These are phyloP conservation scores for Petasospora fabianii DNA, from an alignment of 1,139 yeast species.

Conservation along the genomic window DNA sequence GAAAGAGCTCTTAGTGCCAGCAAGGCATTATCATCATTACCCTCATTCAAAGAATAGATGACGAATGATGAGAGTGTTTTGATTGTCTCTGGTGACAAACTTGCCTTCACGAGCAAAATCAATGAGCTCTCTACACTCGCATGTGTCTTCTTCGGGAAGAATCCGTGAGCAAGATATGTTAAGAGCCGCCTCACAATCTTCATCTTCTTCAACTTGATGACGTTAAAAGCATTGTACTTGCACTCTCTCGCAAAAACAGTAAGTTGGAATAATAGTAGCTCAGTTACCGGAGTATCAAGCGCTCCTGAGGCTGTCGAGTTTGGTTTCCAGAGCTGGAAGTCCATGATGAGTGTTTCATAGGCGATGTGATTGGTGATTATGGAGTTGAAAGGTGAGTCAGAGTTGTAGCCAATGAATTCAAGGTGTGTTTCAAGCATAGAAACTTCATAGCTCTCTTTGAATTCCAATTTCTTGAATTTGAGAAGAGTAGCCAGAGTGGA, in stretches of 20 bases:
- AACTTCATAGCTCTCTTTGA: slow-evolving; percentile 24
- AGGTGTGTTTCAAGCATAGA: slow-evolving; percentile 39
- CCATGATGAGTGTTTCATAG: slow-evolving; percentile 42
- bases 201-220: slow-evolving; percentile 48
- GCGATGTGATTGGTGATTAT: slow-evolving; percentile 43
- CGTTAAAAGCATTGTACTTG: slow-evolving; percentile 46
- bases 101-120: slow-evolving; percentile 34
- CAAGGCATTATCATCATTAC: slow-evolving; percentile 20
- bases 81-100: slow-evolving; percentile 38
- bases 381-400: slow-evolving; percentile 38
- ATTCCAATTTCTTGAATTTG: slow-evolving; percentile 32
- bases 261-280: slow-evolving; percentile 53
- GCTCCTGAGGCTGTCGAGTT: slow-evolving; percentile 9
- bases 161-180: slow-evolving; percentile 44
- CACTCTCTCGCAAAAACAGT: slow-evolving; percentile 51
- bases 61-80: slow-evolving; percentile 40
- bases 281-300: slow-evolving; percentile 40
- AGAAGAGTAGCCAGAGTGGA: slow-evolving; percentile 39
- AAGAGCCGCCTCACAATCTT: slow-evolving; percentile 50
- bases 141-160: slow-evolving; percentile 34
- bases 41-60: slow-evolving; percentile 35
- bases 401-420: slow-evolving; percentile 44
- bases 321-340: slow-evolving; percentile 49
- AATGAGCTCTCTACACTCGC: slow-evolving; percentile 37
- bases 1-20: slow-evolving; percentile 16